A percentile compares a stretch with the other conserved stretches of the same genome.
Conservation (phyloP, 768 basidiomycete species). For the Leccinum variicolor region DNA sequence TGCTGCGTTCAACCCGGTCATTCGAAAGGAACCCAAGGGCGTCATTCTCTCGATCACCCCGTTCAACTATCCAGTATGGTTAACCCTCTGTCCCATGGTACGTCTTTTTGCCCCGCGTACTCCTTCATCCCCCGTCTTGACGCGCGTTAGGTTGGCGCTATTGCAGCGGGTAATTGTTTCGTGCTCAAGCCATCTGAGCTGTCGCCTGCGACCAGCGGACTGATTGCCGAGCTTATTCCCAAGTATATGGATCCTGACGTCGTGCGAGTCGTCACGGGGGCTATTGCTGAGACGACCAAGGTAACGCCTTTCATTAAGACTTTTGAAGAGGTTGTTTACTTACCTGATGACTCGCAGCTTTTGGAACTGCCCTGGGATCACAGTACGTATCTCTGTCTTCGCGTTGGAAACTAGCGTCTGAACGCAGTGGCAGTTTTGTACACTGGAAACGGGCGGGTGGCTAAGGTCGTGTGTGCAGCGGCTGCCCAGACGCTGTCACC, state of each 20-base stretch:
- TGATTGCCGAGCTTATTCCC: conserved; percentile 65
- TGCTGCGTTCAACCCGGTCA: conserved; percentile 55
- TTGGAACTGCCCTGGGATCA: conserved; percentile 70
- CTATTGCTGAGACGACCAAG: conserved; percentile 59
- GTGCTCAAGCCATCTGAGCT: conserved; percentile 78
- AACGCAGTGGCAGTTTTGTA: conserved; percentile 37
- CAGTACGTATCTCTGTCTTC: conserved; percentile 29
- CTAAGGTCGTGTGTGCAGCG: conserved; percentile 61
- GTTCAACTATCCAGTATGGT: conserved; percentile 73
- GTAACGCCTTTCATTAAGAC: conserved; percentile 18
- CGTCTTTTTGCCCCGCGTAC: conserved; percentile 6
- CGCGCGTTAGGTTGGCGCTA: conserved; percentile 54
- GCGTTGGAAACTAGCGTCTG: neutral
- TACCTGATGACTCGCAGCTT: conserved; percentile 38
- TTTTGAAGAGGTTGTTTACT: neutral
- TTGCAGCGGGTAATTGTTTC: conserved; percentile 74
- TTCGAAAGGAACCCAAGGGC: conserved; percentile 77
- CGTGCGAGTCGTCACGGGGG: conserved; percentile 68
- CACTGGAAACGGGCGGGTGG: conserved; percentile 63
- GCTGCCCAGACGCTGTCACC: conserved; percentile 79
- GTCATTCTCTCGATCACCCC: conserved; percentile 66
- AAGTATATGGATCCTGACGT: conserved; percentile 72
- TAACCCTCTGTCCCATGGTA: conserved; percentile 58
- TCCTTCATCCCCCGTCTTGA: neutral
- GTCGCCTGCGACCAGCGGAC: conserved; percentile 48